Conservation (phyloP, 768 basidiomycete species). For the Russula sp. region DNA sequence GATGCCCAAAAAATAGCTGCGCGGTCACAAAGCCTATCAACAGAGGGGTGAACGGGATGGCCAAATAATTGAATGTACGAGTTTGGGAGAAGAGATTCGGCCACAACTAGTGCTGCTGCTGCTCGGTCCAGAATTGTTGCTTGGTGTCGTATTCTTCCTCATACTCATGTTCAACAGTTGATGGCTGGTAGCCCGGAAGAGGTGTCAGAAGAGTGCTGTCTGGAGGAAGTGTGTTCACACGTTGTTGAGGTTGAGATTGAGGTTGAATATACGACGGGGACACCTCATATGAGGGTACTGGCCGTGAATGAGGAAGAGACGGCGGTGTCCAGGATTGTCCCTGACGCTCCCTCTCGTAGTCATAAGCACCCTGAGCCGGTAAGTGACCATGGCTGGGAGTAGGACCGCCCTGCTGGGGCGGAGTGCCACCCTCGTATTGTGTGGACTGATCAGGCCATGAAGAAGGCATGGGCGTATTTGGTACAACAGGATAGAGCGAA, state of each 20-base stretch:
- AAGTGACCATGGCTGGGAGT: constrained; percentile 12
- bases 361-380: constrained; percentile 16
- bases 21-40: constrained; percentile 1
- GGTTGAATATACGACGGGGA: constrained; percentile 19
- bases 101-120: constrained; percentile 23
- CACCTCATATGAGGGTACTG: constrained; percentile 16
- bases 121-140: constrained; percentile 26
- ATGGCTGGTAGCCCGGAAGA: constrained; percentile 54
- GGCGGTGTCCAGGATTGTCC: constrained; percentile 25
- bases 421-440: constrained; percentile 21
- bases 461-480: constrained; percentile 12
- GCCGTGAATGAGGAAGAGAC: constrained; percentile 4
- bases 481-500: constrained; percentile 17
- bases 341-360: constrained; percentile 23
- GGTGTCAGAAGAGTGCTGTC: constrained; percentile 72
- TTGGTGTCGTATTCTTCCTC: constrained; percentile 29
- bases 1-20: constrained; percentile 9
- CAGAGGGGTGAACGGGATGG: background rate
- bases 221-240: constrained; percentile 44
- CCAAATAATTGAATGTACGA: background rate
- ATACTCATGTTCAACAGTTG: constrained; percentile 34
- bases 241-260: constrained; percentile 25
- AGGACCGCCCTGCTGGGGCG: constrained; percentile 16
- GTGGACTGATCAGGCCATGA: constrained; percentile 23
- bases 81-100: background rate